Percentiles rank a stretch among this genome's conserved stretches.
phyloP scores from a whole-genome alignment of 305 asterid species.

The Stenogyne calaminthoides region DNA sequence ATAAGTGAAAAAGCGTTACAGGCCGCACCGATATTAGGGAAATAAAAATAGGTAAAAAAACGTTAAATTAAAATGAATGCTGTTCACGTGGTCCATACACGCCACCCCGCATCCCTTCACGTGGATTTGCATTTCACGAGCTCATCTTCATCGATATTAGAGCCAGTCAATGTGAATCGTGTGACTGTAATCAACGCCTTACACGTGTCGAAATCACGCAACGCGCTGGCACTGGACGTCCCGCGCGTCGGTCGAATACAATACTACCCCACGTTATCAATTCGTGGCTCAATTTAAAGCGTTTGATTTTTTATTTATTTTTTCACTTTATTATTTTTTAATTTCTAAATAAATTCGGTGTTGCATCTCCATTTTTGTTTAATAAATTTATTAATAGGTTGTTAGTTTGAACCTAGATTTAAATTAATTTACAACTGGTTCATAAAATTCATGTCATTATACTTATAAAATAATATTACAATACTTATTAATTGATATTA shows the following conservation, averaged over 20 bases:
- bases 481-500: too few relatives aligned
- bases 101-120: constrained; percentile 22
- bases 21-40: background rate
- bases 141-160: background rate
- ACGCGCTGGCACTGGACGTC: constrained; percentile 2
- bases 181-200: background rate
- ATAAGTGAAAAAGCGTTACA: background rate
- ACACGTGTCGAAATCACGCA: constrained; percentile 9
- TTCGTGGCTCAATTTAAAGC: background rate
- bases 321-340: too few relatives aligned
- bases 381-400: too few relatives aligned
- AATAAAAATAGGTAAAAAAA: constrained; percentile 9
- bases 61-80: constrained; percentile 31
- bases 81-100: constrained; percentile 35
- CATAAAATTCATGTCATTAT: too few relatives aligned
- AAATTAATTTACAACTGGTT: too few relatives aligned
- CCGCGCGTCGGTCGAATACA: background rate
- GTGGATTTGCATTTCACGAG: constrained; percentile 24
- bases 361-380: too few relatives aligned
- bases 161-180: constrained; percentile 22
- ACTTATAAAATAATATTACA: too few relatives aligned
- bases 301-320: background rate
- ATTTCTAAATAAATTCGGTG: too few relatives aligned
- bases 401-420: too few relatives aligned
- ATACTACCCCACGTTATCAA: background rate